phyloP scores from a whole-genome alignment of 2,329 filamentous ascomycete species.

The Aureobasidium sp. region DNA sequence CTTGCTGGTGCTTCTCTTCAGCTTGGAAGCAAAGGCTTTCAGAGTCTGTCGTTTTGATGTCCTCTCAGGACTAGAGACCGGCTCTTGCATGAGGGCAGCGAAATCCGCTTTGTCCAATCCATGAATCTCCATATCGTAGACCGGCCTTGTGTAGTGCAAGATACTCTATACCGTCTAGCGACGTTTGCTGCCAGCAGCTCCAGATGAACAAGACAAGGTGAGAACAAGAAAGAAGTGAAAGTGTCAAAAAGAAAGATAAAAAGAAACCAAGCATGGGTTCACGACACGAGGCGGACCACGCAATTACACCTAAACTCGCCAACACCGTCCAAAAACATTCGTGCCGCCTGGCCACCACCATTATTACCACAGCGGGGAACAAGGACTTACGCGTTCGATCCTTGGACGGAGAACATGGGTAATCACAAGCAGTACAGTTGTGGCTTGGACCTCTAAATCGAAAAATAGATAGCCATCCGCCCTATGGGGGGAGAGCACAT shows the following conservation, averaged over 20 bases:
- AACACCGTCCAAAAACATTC: background rate
- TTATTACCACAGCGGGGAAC: conserved; percentile 7
- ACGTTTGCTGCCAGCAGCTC: conserved; percentile 1
- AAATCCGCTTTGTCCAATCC: background rate
- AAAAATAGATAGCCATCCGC: background rate
- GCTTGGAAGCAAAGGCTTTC: background rate
- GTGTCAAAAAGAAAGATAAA: background rate
- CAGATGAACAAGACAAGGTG: background rate
- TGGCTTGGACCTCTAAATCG: background rate
- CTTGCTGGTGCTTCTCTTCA: background rate
- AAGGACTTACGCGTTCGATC: background rate
- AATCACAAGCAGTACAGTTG: conserved; percentile 4
- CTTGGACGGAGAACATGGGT: background rate
- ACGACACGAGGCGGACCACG: conserved; percentile 4
- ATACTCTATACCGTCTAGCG: background rate
- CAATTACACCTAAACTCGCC: background rate
- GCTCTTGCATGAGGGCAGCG: background rate
- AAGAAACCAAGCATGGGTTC: background rate
- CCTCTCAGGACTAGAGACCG: background rate
- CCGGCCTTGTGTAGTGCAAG: background rate
- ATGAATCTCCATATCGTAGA: background rate
- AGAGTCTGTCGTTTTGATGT: background rate
- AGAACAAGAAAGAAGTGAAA: background rate
- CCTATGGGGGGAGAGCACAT: background rate
- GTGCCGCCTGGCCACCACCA: background rate